Percentiles rank a stretch among this genome's conserved stretches.
Evolutionary conservation across 129 eudicot species (phyloP).

Genomic region (Chrysanthemum makinoi): DNA sequence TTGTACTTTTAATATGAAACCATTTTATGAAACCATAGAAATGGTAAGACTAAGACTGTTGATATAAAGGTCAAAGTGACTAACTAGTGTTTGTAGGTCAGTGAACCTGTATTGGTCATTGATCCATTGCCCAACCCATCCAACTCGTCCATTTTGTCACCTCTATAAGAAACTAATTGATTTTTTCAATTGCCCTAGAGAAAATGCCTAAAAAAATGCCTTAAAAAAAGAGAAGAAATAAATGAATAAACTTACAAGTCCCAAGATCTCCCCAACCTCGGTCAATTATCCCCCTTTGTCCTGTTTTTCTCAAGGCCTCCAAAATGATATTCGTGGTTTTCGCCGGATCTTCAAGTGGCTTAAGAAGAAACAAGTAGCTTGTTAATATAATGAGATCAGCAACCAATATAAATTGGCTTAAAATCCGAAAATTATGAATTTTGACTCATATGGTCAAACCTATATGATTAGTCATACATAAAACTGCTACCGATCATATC

Average conservation of each 20-base stretch:
- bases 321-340: slow-evolving; percentile 70
- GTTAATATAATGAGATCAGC: background rate
- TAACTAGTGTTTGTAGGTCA: no score
- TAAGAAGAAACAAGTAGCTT: slow-evolving; percentile 14
- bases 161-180: background rate
- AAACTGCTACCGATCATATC: background rate
- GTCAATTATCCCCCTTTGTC: slow-evolving; percentile 93
- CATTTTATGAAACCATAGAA: background rate
- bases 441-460: slow-evolving; percentile 3
- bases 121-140: background rate
- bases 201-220: background rate
- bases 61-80: background rate
- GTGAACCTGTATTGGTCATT: no score
- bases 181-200: no score
- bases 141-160: background rate
- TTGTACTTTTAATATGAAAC: background rate
- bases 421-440: background rate
- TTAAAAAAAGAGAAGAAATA: background rate
- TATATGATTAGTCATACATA: background rate
- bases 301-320: slow-evolving; percentile 82
- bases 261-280: slow-evolving; percentile 99
- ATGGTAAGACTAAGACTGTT: background rate
- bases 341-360: slow-evolving; percentile 93
- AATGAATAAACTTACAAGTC: slow-evolving; percentile 52
- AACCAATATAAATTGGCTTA: background rate